Base-by-base conservation (phyloP, 345 rosid species). In the Camelina hispida region DNA sequence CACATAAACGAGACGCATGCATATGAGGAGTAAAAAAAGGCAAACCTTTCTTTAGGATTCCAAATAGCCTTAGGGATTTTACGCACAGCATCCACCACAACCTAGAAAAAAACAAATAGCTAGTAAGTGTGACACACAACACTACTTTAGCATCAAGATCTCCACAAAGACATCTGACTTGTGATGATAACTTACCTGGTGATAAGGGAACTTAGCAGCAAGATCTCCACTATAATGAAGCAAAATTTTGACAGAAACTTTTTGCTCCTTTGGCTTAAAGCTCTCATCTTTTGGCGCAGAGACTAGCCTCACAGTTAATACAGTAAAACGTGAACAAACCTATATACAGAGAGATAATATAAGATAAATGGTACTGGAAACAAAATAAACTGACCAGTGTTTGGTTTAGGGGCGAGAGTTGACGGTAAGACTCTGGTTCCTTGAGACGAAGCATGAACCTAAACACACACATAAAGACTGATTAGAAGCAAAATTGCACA, bases 1-100 rank as follows among this genome's bases (percentile, higher is more conserved):
- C 17, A 55, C 50, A 57, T 3, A 74, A 66, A 66, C 7, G 62
- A 62, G 62, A 62, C 18, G 1, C 17, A 34, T n/a, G 6, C 12
- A 52, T 30, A 34, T 23, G 35, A 50, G 37, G 70, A 32, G 38
- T 6, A 20, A 7, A 20, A 63, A 12, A 46, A 9, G 18, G 48
- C 28, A 76, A 77, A 93, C 98, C 96, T 91, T 81, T 94, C 98
- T 87, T 88, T 91, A 40, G 90, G 87, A 84, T 88, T 88, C 98
- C 98, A 94, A 35, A 84, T 68, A 75, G 97, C 96, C 72, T 80
- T 87, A 43, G 98, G 91, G 81, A 91, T 84, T 82, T 85, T 87
- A 62, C 83, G 95, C 58, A 91, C 76, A 75, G 95, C 91, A 71
- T 69, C 85, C 48, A 94, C 85, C 12, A 91, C 71, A 23, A 76